Evolutionary conservation across 2,329 filamentous ascomycete species (phyloP), one percentile per base, ranked within the genome.

Genomic region (Aspergillus sp.): DNA sequence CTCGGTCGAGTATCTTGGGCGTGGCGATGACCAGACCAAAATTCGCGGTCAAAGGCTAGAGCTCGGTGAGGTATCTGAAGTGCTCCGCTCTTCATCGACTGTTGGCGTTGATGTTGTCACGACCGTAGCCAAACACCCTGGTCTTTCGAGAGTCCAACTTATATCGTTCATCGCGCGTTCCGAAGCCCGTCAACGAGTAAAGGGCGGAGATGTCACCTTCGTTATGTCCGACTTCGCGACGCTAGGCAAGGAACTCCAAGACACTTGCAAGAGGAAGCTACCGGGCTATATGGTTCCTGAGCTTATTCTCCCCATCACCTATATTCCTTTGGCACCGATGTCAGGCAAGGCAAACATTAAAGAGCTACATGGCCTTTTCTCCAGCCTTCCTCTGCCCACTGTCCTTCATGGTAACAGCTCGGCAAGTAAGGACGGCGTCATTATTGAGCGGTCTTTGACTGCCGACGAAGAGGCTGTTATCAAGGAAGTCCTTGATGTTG

Each of bases 1-100:
- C 0, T 89, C 87, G 0, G 80, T 96, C 4, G 77, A 91, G 6
- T 91, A 94, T 39, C 76, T 87, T 9, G 91, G 91, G 5, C 85
- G 92, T 45, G 81, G 89, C 15, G 92, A 96, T 66, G 90, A 90
- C 61, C 92, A 96, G 73, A 82, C 96, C 58, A 96, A 96, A 73
- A 83, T 96, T 13, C 85, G 91, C 41, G 92, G 92, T 0, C 90
- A 94, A 67, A 82, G 92, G 56, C 87, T 96, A 25, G 92, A 96
- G 72, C 83, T 92, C 10, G 85, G 85, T 1, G 92, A 96, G 71
- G 89, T 96, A 53, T 70, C 67, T 1, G 73, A 74, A 55, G 68
- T 72, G 2, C 60, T 76, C n/a, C 65, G 70, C 43, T 62, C 67
- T 0, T 67, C 68, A 9, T 68, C 67, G 1, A 39, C 54, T 1